Evolutionary conservation across 345 rosid species (phyloP).

Genomic region (Euphorbia lathyris): DNA sequence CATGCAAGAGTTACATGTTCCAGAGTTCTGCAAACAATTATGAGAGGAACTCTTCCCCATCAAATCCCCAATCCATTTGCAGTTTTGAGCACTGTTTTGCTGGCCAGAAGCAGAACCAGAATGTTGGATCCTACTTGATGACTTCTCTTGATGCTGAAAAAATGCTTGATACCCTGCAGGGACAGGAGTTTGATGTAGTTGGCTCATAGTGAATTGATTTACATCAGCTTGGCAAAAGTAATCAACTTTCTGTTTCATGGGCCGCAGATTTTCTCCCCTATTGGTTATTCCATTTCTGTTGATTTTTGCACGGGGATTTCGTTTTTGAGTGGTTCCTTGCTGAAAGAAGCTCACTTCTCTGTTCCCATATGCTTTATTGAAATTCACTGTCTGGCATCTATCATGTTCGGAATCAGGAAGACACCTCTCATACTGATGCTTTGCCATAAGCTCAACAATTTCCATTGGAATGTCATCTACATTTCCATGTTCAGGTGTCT

Average conservation of each 20-base stretch:
- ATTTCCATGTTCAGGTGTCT: constrained; percentile 45
- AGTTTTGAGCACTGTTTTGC: constrained; percentile 35
- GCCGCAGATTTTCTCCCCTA: constrained; percentile 29
- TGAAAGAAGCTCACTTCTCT: constrained; percentile 35
- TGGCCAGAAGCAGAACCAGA: constrained; percentile 37
- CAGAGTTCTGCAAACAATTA: constrained; percentile 29
- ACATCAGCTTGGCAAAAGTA: constrained; percentile 39
- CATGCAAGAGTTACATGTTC: constrained; percentile 45
- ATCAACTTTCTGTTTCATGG: constrained; percentile 37
- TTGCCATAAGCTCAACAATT: constrained; percentile 92
- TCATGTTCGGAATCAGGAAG: constrained; percentile 62
- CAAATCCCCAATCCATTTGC: constrained; percentile 47
- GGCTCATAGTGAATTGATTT: constrained; percentile 27
- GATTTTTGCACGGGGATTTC: constrained; percentile 36
- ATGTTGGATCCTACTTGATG: constrained; percentile 36
- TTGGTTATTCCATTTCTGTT: constrained; percentile 36
- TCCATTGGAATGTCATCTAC: constrained; percentile 91
- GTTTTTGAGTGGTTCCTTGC: constrained; percentile 39
- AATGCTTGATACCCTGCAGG: constrained; percentile 37
- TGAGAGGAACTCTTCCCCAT: constrained; percentile 37
- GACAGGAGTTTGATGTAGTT: constrained; percentile 35
- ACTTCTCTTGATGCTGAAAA: constrained; percentile 45
- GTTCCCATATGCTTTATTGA: constrained; percentile 38
- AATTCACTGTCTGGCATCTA: constrained; percentile 42
- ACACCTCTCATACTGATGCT: constrained; percentile 80